Base-by-base conservation (phyloP, 176 grass and related monocot species). In the Elaeis guineensis region DNA sequence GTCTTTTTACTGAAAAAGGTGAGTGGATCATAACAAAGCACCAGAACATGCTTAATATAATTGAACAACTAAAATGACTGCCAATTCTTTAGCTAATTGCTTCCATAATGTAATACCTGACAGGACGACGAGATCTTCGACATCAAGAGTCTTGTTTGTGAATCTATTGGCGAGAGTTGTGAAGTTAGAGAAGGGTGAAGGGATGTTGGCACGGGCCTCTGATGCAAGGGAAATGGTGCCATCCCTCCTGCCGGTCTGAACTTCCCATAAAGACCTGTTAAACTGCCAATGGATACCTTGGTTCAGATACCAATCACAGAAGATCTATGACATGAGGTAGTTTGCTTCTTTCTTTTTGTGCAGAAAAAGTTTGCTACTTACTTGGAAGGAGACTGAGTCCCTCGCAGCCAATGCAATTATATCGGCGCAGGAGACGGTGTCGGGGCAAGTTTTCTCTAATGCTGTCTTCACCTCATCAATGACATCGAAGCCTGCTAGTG, bases 41-140 rank as follows among this genome's bases (percentile, higher is more conserved):
- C 30, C 8, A 8, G 30, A 35, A 35, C 7, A 8, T 35, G 30
- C 8, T 35, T 35, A 1, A 35, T 35, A 9, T 9, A 3, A 35
- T 26, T 0, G 25, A 26, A 26, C 3, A 1, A 29, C 6, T 29
- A 4, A 6, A 29, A 29, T 29, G 28, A 3, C 28, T 29, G 28
- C 28, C 28, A 29, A 29, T 6, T 29, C 28, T 29, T 29, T 3
- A 6, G 28, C 9, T 44, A 12, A 44, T 12, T 12, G 8, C 35
- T 44, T 44, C 35, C 6, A 44, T 0, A 61, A 18, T 20, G 6
- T 9, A 0, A 1, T 48, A 79, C 83, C 85, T 35, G 85, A 83
- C 49, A 88, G 61, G 63, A 88, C 82, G 75, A 88, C 85, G 57
- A 88, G 85, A 69, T 88, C 85, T 58, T 83, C 72, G 76, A 81